phyloP scores from a whole-genome alignment of 805 yeast species.

The Cyberlindnera mississippiensis region DNA sequence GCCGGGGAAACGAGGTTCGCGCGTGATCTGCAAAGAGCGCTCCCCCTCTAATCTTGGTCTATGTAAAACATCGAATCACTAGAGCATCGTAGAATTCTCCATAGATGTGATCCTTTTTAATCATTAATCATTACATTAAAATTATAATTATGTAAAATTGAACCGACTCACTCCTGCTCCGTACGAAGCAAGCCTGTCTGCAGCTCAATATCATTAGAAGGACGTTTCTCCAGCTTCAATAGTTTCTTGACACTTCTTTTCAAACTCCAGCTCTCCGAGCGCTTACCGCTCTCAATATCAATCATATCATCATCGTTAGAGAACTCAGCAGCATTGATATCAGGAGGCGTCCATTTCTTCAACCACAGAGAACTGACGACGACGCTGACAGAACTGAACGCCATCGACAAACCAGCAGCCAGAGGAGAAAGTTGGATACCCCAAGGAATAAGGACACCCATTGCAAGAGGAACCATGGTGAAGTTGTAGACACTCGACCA shows the following conservation, averaged over 20 bases:
- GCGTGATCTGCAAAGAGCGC: not conserved
- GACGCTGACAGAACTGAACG: slow-evolving; percentile 85
- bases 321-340: slow-evolving; percentile 5
- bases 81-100: no score
- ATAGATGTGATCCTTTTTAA: no score
- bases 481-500: slow-evolving; percentile 86
- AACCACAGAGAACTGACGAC: slow-evolving; percentile 73
- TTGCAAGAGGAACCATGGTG: slow-evolving; percentile 88
- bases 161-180: not conserved
- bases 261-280: slow-evolving; percentile 7
- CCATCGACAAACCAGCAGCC: slow-evolving; percentile 91
- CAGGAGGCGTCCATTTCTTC: slow-evolving; percentile 54
- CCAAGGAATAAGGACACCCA: slow-evolving; percentile 84
- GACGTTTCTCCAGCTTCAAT: slow-evolving; percentile 1
- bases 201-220: slow-evolving; percentile 19
- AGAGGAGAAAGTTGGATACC: slow-evolving; percentile 78
- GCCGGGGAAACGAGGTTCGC: no score
- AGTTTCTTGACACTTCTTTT: slow-evolving; percentile 8
- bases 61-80: no score
- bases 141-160: not conserved
- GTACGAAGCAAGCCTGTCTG: slow-evolving; percentile 15
- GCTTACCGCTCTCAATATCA: slow-evolving; percentile 19
- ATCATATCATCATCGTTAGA: slow-evolving; percentile 2
- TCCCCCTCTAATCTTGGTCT: not conserved
- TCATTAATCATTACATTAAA: not conserved